A percentile compares a stretch with the other conserved stretches of the same genome.
phyloP scores from a whole-genome alignment of 805 yeast genomes.

The Yarrowia sp. region DNA sequence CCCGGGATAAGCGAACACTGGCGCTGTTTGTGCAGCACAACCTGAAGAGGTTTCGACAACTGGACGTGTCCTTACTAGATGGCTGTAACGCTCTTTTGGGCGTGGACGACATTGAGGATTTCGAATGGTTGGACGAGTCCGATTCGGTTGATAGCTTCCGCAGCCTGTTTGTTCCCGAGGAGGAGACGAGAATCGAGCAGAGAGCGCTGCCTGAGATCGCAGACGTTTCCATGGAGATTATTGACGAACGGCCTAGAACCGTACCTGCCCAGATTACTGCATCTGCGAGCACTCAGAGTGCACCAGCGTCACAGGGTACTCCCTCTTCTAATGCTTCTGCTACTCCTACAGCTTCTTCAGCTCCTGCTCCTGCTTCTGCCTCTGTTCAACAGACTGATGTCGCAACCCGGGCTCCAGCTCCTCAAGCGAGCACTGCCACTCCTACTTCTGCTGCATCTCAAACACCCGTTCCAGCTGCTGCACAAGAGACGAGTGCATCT shows the following conservation, averaged over 20 bases:
- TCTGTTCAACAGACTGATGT: background rate
- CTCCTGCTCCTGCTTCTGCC: background rate
- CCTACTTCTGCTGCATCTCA: too few species aligned
- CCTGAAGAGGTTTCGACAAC: constrained; percentile 19
- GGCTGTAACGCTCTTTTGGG: constrained; percentile 18
- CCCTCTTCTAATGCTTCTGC: background rate
- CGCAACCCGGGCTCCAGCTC: too few species aligned
- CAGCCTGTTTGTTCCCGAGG: constrained; percentile 26
- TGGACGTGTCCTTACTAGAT: constrained; percentile 22
- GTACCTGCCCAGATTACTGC: too few species aligned
- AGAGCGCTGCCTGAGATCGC: background rate
- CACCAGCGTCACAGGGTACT: background rate
- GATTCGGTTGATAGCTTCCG: constrained; percentile 15
- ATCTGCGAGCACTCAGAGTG: too few species aligned
- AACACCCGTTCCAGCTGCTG: too few species aligned
- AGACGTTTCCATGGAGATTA: constrained; percentile 1
- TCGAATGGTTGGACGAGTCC: constrained; percentile 28
- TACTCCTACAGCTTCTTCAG: background rate
- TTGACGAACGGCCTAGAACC: background rate
- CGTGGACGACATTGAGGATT: constrained; percentile 29
- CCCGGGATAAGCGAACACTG: constrained; percentile 1
- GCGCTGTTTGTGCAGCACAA: constrained; percentile 26
- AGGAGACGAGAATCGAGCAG: background rate
- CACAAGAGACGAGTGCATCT: background rate
- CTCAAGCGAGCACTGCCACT: too few species aligned